Percentiles rank a stretch among this genome's conserved stretches.
phyloP scores from a whole-genome alignment of 177 flowering plant genomes.

The Vitis hybrid region DNA sequence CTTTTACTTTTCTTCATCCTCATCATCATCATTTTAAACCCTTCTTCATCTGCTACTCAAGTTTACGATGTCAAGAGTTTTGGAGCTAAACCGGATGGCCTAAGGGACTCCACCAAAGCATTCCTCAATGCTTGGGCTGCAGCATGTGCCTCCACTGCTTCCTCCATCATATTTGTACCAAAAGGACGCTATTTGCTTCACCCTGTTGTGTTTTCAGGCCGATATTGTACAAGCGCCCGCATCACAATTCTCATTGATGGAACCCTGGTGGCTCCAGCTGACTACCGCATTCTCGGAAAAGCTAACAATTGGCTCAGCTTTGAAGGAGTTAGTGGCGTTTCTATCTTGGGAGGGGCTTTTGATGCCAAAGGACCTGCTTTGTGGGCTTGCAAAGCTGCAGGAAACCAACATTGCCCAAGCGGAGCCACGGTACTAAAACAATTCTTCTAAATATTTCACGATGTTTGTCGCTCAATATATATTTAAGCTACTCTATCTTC shows the following conservation, averaged over 20 bases:
- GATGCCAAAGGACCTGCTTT: conserved; percentile 28
- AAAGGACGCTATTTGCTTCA: conserved; percentile 6
- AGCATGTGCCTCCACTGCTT: conserved; percentile 4
- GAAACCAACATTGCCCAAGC: background rate
- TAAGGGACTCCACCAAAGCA: conserved; percentile 12
- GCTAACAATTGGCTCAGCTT: no score
- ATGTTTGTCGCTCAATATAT: no score
- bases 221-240: conserved; percentile 4
- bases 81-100: conserved; percentile 22
- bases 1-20: background rate
- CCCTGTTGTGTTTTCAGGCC: conserved; percentile 11
- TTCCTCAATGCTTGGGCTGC: conserved; percentile 15
- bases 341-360: conserved; percentile 29
- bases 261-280: conserved; percentile 40
- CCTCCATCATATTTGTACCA: background rate
- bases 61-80: conserved; percentile 7
- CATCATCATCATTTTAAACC: background rate
- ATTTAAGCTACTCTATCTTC: no score
- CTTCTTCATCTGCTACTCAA: background rate
- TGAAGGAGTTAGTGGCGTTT: conserved; percentile 17
- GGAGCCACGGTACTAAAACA: background rate
- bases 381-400: conserved; percentile 32
- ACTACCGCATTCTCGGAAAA: no score
- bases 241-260: conserved; percentile 21
- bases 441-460: no score